These are phyloP conservation scores for Aspergillus tubingensis DNA, from an alignment of 2,329 filamentous ascomycete species.

Conservation along the genomic window DNA sequence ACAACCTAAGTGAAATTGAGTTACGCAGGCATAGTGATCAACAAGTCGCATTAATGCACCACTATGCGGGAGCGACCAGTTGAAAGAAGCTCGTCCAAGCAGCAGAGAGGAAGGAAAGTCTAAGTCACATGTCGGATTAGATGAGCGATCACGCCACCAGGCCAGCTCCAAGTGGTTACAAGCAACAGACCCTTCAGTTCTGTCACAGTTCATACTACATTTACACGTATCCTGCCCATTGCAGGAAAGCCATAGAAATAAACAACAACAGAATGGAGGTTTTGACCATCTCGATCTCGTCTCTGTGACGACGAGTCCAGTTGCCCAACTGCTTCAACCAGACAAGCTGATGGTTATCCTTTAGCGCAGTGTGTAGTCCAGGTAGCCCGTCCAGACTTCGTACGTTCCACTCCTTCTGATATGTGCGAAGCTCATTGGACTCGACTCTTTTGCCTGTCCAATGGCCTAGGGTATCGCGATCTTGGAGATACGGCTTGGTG, in stretches of 20 bases:
- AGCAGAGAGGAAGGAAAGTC: not conserved
- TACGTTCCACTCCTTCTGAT: constrained; percentile 59
- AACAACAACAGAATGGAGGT: constrained; percentile 22
- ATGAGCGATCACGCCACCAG: not conserved
- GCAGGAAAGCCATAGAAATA: constrained; percentile 22
- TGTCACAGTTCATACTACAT: not conserved
- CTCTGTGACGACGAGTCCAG: constrained; percentile 20
- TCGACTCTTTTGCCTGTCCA: constrained; percentile 54
- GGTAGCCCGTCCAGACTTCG: constrained; percentile 62
- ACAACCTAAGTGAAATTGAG: not conserved
- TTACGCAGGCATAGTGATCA: too few species aligned
- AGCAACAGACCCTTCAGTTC: not conserved
- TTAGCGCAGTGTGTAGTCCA: constrained; percentile 57
- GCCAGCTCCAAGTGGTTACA: not conserved
- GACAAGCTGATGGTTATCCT: constrained; percentile 52
- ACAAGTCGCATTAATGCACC: too few species aligned
- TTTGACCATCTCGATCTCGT: constrained; percentile 25
- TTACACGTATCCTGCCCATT: constrained; percentile 20
- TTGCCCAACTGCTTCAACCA: constrained; percentile 44
- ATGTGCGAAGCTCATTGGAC: constrained; percentile 54
- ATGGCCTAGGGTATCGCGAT: constrained; percentile 58
- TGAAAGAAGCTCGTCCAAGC: not conserved
- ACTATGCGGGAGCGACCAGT: not conserved
- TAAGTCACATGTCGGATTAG: not conserved
- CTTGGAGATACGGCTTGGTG: constrained; percentile 45